Conservation (phyloP, 768 basidiomycete species). For the Ramaria sp. region DNA sequence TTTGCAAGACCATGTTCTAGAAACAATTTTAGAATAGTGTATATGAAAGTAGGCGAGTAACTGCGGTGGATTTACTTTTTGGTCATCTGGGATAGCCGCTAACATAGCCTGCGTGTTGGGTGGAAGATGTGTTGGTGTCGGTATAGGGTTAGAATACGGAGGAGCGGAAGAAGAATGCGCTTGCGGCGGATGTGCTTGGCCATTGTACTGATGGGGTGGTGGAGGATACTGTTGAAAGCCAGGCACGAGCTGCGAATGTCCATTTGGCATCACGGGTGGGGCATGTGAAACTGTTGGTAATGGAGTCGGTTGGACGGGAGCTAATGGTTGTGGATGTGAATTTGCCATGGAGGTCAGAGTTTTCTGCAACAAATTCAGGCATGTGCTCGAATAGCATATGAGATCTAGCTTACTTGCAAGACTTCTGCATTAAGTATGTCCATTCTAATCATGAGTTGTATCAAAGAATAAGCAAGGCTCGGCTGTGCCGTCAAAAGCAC, state of each 20-base stretch:
- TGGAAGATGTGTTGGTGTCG: neutral
- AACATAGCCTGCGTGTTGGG: slow-evolving; percentile 5
- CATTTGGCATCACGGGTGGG: neutral
- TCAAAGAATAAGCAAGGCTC: slow-evolving; percentile 2
- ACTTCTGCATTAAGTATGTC: slow-evolving; percentile 6
- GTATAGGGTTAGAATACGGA: neutral
- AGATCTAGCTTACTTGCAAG: neutral
- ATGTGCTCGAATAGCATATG: neutral
- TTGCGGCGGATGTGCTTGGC: neutral
- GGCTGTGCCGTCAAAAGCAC: slow-evolving; percentile 1
- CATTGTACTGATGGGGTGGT: neutral
- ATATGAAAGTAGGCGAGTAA: neutral
- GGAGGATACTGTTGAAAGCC: slow-evolving; percentile 3
- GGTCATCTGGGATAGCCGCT: slow-evolving; percentile 8
- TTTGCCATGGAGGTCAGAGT: slow-evolving; percentile 2
- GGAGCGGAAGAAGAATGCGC: neutral
- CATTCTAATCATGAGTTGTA: slow-evolving; percentile 8
- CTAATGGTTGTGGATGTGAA: neutral
- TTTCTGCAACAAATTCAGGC: neutral
- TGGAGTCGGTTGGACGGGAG: neutral
- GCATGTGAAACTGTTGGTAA: neutral
- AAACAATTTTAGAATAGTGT: neutral
- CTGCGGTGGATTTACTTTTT: neutral
- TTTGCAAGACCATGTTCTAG: slow-evolving; percentile 10
- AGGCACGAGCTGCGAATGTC: neutral